Evolutionary conservation across 371 early-diverging fungal genomes (phyloP).

Genomic region (Apophysomyces variabilis): DNA sequence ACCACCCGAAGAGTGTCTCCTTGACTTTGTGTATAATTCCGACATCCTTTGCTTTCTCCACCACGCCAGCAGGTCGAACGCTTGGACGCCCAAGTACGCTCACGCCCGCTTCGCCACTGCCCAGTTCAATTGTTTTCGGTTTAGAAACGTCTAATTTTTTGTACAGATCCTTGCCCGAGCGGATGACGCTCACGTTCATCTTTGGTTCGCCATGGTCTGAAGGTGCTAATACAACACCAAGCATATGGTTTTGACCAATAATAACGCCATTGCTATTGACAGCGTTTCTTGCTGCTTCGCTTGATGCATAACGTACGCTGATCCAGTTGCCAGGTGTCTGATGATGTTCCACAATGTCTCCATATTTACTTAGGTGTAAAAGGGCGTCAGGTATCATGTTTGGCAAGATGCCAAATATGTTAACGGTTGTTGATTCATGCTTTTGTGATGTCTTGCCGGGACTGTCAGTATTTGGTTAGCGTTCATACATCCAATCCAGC

Average conservation of each 20-base stretch:
- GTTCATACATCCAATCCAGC: neutral
- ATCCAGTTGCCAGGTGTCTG: conserved; percentile 42
- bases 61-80: neutral
- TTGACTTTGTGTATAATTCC: conserved; percentile 3
- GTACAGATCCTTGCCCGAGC: neutral
- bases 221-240: conserved; percentile 21
- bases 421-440: conserved; percentile 22
- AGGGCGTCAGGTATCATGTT: conserved; percentile 26
- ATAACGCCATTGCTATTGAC: conserved; percentile 34
- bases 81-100: neutral
- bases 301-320: conserved; percentile 34
- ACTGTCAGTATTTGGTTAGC: neutral
- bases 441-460: neutral
- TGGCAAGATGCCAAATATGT: conserved; percentile 44
- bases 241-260: conserved; percentile 23
- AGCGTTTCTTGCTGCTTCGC: conserved; percentile 34
- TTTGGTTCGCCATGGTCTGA: neutral
- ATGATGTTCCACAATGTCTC: conserved; percentile 32
- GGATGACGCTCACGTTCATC: conserved; percentile 1
- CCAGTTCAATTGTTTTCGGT: neutral
- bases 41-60: neutral
- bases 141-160: neutral
- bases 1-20: conserved; percentile 1
- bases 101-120: neutral
- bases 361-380: conserved; percentile 31